Conservation (phyloP, 495 filamentous ascomycete species). For the Trichoderma gamsii region DNA sequence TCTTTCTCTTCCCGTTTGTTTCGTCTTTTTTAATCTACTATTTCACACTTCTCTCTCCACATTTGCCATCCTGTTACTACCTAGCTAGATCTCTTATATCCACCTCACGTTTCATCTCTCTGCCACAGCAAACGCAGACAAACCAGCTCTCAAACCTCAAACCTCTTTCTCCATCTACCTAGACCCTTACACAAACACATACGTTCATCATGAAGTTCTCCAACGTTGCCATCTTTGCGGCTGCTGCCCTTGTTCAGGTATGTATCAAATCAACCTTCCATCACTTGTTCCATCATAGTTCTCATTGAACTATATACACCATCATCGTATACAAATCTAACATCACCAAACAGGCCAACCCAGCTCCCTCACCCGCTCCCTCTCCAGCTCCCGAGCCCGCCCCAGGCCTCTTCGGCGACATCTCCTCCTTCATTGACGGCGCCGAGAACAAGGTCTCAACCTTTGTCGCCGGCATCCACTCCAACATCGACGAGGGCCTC, state of each 20-base stretch:
- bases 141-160: not conserved
- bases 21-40: not conserved
- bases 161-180: not conserved
- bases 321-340: not conserved
- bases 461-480: not conserved
- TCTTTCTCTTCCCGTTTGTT: no score
- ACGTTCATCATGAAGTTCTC: conserved; percentile 13
- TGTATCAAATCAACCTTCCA: not conserved
- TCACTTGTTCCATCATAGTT: not conserved
- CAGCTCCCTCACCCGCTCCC: conserved; percentile 1
- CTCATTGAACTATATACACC: not conserved
- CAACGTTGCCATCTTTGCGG: conserved; percentile 12
- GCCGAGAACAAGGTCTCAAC: conserved; percentile 9
- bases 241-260: conserved; percentile 17
- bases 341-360: not conserved
- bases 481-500: not conserved
- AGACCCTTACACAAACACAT: conserved; percentile 9
- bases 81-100: not conserved
- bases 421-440: not conserved
- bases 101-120: not conserved
- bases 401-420: not conserved
- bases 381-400: not conserved
- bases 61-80: not conserved
- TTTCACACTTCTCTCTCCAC: not conserved
- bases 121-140: no score